Percentiles rank a stretch among this genome's conserved stretches.
Evolutionary conservation across 2,329 filamentous ascomycete species (phyloP).

Genomic region (Sclerotiophoma versabilis): DNA sequence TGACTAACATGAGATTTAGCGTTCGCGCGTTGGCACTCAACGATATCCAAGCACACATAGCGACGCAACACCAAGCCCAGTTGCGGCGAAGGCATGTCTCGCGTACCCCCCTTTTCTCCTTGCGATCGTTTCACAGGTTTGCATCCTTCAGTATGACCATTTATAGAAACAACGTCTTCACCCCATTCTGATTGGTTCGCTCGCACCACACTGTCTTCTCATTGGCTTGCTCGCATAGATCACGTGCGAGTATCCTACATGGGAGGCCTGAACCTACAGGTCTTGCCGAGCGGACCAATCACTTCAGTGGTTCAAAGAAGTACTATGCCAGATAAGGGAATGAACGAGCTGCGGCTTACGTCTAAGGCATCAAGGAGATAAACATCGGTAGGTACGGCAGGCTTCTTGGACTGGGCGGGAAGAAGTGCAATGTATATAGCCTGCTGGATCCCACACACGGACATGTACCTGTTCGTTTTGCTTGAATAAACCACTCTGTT

Average conservation of each 20-base stretch:
- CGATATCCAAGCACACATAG: too few species aligned
- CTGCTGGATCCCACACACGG: not conserved
- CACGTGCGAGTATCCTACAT: constrained; percentile 5
- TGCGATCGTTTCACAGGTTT: too few species aligned
- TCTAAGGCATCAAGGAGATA: not conserved
- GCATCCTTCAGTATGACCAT: not conserved
- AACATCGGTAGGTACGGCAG: not conserved
- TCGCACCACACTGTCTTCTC: not conserved
- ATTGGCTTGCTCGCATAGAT: constrained; percentile 15
- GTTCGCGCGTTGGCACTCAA: too few species aligned
- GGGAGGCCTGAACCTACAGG: constrained; percentile 1
- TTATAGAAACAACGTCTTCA: not conserved
- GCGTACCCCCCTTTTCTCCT: too few species aligned
- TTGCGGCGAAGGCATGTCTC: too few species aligned
- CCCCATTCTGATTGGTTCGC: constrained; percentile 1
- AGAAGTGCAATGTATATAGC: not conserved
- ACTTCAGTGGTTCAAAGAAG: not conserved
- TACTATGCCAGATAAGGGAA: not conserved
- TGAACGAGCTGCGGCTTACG: not conserved
- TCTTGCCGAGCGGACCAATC: constrained; percentile 6
- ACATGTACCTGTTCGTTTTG: too few species aligned
- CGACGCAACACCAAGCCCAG: too few species aligned
- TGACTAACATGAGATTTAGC: not conserved
- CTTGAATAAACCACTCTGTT: too few species aligned
- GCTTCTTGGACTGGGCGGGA: not conserved